Conservation (phyloP, 805 yeast genomes). For the Metschnikowia bowlesiae region DNA sequence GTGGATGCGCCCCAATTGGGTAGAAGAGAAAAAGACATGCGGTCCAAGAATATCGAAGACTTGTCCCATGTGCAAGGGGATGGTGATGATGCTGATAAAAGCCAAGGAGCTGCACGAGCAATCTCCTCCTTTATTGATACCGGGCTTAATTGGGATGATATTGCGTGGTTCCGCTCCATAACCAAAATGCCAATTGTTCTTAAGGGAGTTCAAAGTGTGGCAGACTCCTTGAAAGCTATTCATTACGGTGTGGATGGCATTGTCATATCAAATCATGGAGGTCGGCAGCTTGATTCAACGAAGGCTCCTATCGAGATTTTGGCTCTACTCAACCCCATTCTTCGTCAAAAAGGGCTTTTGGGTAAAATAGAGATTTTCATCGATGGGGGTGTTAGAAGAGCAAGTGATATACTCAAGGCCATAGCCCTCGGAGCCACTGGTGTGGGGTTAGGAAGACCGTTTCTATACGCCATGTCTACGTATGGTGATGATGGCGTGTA, state of each 20-base stretch:
- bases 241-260: constrained; percentile 59
- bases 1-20: constrained; percentile 56
- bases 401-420: constrained; percentile 74
- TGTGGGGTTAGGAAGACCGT: constrained; percentile 72
- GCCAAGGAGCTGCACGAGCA: constrained; percentile 76
- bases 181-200: constrained; percentile 48
- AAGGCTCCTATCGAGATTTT: constrained; percentile 60
- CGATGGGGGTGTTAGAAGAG: constrained; percentile 78
- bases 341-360: constrained; percentile 38
- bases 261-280: constrained; percentile 71
- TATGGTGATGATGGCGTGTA: constrained; percentile 74
- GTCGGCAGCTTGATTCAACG: constrained; percentile 62
- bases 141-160: constrained; percentile 34
- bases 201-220: constrained; percentile 66
- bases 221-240: constrained; percentile 58
- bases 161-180: constrained; percentile 37
- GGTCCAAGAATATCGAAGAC: constrained; percentile 41
- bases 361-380: constrained; percentile 58
- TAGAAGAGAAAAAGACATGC: constrained; percentile 83
- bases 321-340: constrained; percentile 47
- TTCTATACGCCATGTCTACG: constrained; percentile 71
- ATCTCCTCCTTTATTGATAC: constrained; percentile 72
- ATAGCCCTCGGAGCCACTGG: constrained; percentile 73
- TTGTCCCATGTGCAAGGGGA: constrained; percentile 27
- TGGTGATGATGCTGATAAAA: constrained; percentile 53